Conservation (phyloP, 176 grass and related monocot genomes). For the Bothriochloa decipiens region DNA sequence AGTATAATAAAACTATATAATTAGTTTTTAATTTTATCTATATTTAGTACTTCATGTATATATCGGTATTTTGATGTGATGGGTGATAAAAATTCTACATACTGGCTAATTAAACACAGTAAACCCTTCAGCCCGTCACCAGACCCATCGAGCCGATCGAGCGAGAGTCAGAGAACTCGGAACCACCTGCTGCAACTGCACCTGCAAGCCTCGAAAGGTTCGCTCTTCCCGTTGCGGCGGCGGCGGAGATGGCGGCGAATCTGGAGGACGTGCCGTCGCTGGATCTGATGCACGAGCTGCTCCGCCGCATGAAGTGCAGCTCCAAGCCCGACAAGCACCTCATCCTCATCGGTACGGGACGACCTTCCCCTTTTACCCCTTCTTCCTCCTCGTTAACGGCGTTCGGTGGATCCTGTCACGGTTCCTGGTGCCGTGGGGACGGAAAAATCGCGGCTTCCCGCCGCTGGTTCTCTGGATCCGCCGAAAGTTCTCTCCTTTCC, state of each 20-base stretch:
- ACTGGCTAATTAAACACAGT: too few species aligned
- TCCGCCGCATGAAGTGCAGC: slow-evolving; percentile 87
- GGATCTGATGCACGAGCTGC: slow-evolving; percentile 95
- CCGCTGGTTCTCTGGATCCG: slow-evolving; percentile 12
- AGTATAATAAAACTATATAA: too few species aligned
- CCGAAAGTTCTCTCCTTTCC: not conserved
- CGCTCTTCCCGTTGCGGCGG: not conserved
- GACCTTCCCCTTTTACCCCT: not conserved
- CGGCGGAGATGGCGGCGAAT: slow-evolving; percentile 54
- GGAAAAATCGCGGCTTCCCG: not conserved
- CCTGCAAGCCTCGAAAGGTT: not conserved
- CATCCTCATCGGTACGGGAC: slow-evolving; percentile 74
- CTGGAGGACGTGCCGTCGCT: slow-evolving; percentile 90
- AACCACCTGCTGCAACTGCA: not conserved
- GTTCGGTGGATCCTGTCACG: not conserved
- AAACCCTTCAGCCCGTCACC: not conserved
- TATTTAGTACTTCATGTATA: too few species aligned
- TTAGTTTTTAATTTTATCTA: too few species aligned
- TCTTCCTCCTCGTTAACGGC: not conserved
- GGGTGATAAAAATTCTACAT: too few species aligned
- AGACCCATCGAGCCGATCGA: too few species aligned
- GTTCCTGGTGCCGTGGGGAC: not conserved
- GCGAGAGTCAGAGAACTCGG: too few species aligned
- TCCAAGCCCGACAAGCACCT: slow-evolving; percentile 96
- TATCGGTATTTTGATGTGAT: too few species aligned